Percentiles rank a stretch among this genome's conserved stretches.
Evolutionary conservation across 2,329 filamentous ascomycete species (phyloP).

Genomic region (Verticillium longisporum): DNA sequence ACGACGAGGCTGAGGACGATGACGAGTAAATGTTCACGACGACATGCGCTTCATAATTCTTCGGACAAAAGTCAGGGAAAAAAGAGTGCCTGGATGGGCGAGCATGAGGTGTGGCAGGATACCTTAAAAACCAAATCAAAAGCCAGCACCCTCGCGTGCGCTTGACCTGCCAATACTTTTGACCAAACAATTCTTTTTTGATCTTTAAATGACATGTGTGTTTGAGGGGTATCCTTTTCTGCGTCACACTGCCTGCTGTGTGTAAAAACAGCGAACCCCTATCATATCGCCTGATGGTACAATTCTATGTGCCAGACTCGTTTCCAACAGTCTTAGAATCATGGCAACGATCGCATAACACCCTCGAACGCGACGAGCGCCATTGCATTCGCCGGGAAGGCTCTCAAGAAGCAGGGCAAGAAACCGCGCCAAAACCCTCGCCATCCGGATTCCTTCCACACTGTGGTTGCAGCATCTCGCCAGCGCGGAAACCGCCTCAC

Average conservation of each 20-base stretch:
- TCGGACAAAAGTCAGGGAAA: constrained; percentile 3
- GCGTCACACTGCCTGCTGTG: not conserved
- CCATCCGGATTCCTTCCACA: constrained; percentile 70
- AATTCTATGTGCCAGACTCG: not conserved
- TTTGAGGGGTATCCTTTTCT: constrained; percentile 6
- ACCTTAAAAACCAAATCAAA: constrained; percentile 10
- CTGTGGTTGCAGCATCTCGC: constrained; percentile 70
- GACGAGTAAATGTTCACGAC: constrained; percentile 69
- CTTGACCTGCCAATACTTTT: constrained; percentile 10
- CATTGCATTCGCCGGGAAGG: constrained; percentile 94
- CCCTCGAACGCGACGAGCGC: constrained; percentile 90
- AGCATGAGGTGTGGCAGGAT: constrained; percentile 10
- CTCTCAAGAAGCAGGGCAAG: constrained; percentile 83
- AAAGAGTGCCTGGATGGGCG: constrained; percentile 9
- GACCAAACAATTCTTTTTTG: too few relatives aligned
- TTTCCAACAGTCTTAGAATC: not conserved
- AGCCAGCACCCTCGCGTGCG: constrained; percentile 12
- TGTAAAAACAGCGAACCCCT: not conserved
- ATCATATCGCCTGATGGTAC: not conserved
- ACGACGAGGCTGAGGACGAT: constrained; percentile 95
- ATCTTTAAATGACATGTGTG: constrained; percentile 2
- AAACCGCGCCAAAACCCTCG: constrained; percentile 92
- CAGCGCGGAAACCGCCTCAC: constrained; percentile 64
- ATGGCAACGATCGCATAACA: constrained; percentile 66
- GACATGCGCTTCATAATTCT: not conserved